A percentile compares a stretch with the other conserved stretches of the same genome.
phyloP scores from a whole-genome alignment of 2,329 filamentous ascomycete genomes.

The Penicillium fuscoglaucum region DNA sequence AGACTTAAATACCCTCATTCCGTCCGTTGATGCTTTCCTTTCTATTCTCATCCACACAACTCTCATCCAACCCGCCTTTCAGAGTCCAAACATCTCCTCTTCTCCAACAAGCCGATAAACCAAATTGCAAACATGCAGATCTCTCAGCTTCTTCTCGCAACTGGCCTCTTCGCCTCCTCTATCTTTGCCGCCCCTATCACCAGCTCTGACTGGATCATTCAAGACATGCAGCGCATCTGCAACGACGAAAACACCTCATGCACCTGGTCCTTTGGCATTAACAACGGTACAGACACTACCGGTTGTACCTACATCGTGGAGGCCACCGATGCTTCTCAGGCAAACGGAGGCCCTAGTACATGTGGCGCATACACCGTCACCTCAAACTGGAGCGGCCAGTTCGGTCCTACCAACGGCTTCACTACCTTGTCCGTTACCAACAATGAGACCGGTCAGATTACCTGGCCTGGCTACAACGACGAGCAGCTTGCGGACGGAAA shows the following conservation, averaged over 20 bases:
- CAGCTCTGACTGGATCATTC: not conserved
- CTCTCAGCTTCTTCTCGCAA: not conserved
- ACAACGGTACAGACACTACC: not conserved
- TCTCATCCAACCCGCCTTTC: not conserved
- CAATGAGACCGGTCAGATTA: not conserved
- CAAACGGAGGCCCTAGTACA: not conserved
- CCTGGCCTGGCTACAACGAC: not conserved
- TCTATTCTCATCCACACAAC: not conserved
- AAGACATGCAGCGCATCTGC: conserved; percentile 1
- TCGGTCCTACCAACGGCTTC: conserved; percentile 54
- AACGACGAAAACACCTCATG: not conserved
- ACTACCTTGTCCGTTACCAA: conserved; percentile 52
- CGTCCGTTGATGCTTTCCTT: not conserved
- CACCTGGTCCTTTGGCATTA: not conserved
- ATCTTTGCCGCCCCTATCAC: conserved; percentile 16
- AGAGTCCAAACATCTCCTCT: not conserved
- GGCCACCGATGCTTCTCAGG: not conserved
- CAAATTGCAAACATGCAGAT: not conserved
- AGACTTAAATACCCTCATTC: not conserved
- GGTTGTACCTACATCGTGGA: not conserved
- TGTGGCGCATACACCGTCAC: conserved; percentile 54
- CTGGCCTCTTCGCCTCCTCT: conserved; percentile 1
- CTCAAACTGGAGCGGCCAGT: conserved; percentile 56
- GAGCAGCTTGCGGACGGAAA: not conserved
- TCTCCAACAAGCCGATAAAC: not conserved